Evolutionary conservation across 352 stramenopile genomes (phyloP).

Genomic region (Pythium plurisporium): DNA sequence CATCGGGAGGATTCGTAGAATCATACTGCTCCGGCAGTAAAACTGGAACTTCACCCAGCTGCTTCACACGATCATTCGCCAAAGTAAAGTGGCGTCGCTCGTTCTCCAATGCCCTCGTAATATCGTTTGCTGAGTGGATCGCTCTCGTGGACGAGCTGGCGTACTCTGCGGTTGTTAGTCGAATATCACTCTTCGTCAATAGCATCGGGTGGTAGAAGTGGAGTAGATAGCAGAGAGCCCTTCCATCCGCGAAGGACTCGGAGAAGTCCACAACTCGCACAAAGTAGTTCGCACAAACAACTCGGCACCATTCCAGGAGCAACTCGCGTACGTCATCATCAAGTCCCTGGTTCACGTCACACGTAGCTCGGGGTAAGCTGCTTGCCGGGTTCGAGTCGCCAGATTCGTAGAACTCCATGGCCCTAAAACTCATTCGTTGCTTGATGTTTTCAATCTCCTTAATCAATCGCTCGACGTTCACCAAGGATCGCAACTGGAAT

Average conservation of each 20-base stretch:
- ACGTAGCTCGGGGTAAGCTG: constrained; percentile 19
- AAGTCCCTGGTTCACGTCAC: constrained; percentile 37
- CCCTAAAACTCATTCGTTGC: constrained; percentile 63
- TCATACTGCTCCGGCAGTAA: constrained; percentile 86
- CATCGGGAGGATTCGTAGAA: constrained; percentile 86
- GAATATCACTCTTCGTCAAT: constrained; percentile 62
- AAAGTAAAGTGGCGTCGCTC: constrained; percentile 86
- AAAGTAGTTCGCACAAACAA: constrained; percentile 90
- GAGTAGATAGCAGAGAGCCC: constrained; percentile 90
- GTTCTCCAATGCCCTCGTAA: constrained; percentile 37
- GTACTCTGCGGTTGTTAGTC: constrained; percentile 35
- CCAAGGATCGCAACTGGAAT: constrained; percentile 87
- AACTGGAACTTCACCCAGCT: constrained; percentile 91
- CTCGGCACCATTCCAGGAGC: constrained; percentile 90
- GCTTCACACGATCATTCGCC: constrained; percentile 85
- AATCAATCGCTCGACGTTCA: constrained; percentile 68
- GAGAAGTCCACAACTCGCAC: constrained; percentile 88
- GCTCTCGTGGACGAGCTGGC: constrained; percentile 20
- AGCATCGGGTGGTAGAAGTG: constrained; percentile 96
- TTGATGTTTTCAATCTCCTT: constrained; percentile 75
- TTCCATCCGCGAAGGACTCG: constrained; percentile 91
- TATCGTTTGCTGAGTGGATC: constrained; percentile 18
- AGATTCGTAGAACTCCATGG: constrained; percentile 53
- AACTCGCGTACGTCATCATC: constrained; percentile 50
- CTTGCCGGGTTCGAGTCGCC: neutral